These are phyloP conservation scores for Inga oerstediana DNA, from an alignment of 306 rosid species.

Conservation along the genomic window DNA sequence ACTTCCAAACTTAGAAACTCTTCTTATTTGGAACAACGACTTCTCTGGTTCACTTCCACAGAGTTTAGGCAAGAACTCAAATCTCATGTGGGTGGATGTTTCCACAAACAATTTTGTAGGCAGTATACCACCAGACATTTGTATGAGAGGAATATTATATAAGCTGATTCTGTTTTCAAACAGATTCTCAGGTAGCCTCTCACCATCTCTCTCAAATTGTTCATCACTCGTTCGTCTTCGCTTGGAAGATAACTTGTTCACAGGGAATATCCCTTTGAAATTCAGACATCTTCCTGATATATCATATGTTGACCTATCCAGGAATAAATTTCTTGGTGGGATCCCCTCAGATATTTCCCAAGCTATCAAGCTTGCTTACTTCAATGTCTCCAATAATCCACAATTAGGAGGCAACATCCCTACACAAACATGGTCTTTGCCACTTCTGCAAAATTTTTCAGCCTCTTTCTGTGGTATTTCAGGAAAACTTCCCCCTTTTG, in stretches of 20 bases:
- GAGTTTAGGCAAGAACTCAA: constrained; percentile 74
- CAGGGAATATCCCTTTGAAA: constrained; percentile 69
- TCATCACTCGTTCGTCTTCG: constrained; percentile 94
- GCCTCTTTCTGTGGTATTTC: constrained; percentile 72
- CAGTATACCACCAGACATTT: constrained; percentile 69
- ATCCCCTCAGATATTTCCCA: constrained; percentile 75
- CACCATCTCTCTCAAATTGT: constrained; percentile 70
- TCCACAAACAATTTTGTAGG: constrained; percentile 78
- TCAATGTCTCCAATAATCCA: constrained; percentile 74
- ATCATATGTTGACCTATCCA: constrained; percentile 75
- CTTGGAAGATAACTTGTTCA: constrained; percentile 76
- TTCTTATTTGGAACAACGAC: constrained; percentile 78
- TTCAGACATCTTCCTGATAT: constrained; percentile 65
- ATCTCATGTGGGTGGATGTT: constrained; percentile 84
- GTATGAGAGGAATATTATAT: constrained; percentile 51
- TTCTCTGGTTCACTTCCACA: constrained; percentile 76
- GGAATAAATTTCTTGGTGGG: constrained; percentile 77
- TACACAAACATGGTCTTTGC: constrained; percentile 63
- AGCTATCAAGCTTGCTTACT: constrained; percentile 64
- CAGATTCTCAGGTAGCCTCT: constrained; percentile 62
- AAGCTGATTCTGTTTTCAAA: constrained; percentile 95
- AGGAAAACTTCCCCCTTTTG: constrained; percentile 68
- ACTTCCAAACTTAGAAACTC: constrained; percentile 83
- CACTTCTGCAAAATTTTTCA: constrained; percentile 72
- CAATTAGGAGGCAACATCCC: constrained; percentile 65